These are phyloP conservation scores for Fraxinus latifolia DNA, from an alignment of 305 asterid species.

Conservation along the genomic window DNA sequence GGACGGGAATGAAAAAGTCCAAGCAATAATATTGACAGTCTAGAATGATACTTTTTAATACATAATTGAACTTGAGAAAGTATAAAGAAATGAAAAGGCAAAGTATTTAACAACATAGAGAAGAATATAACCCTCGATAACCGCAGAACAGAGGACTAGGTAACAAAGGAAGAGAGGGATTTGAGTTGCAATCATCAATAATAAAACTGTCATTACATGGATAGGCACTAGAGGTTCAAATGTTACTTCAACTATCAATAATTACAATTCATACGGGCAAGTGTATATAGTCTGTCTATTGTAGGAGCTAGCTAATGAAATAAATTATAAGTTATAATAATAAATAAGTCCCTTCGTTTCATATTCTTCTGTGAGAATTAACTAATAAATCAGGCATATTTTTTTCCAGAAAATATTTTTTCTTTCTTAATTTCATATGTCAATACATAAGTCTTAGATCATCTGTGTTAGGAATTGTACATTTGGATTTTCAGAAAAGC, in stretches of 20 bases:
- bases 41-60: neutral
- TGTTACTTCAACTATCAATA: neutral
- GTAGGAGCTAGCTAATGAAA: neutral
- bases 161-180: neutral
- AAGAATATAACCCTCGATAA: neutral
- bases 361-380: neutral
- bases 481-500: neutral
- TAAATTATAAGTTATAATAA: neutral
- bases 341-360: neutral
- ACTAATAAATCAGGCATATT: neutral
- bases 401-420: neutral
- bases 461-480: neutral
- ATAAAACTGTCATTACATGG: neutral
- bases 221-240: neutral
- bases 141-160: neutral
- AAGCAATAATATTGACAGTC: neutral
- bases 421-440: neutral
- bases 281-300: neutral
- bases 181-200: neutral
- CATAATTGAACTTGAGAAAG: neutral
- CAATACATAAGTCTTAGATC: neutral
- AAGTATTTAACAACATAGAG: neutral
- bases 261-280: neutral
- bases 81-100: neutral
- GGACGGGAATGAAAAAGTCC: neutral